Conservation (phyloP, 140 eudicot genomes). For the Senecio squalidus region DNA sequence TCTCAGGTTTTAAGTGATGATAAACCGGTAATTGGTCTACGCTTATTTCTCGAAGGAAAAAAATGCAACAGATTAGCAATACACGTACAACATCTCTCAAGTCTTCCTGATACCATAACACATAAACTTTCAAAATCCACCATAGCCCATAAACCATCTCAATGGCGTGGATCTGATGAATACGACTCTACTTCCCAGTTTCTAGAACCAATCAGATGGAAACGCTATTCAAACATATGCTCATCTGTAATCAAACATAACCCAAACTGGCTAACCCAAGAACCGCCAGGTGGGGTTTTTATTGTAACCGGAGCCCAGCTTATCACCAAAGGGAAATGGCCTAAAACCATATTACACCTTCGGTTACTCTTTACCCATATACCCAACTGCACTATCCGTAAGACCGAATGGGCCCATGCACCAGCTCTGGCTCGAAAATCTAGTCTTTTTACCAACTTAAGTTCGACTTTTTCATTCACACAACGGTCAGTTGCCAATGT, state of each 20-base stretch:
- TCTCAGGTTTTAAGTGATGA: slow-evolving; percentile 56
- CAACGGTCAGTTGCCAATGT: slow-evolving; percentile 44
- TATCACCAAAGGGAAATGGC: slow-evolving; percentile 67
- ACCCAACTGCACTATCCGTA: slow-evolving; percentile 71
- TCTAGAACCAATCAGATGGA: slow-evolving; percentile 81
- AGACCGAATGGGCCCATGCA: slow-evolving; percentile 72
- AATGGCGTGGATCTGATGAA: slow-evolving; percentile 89
- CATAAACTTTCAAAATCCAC: slow-evolving; percentile 14
- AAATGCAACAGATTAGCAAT: slow-evolving; percentile 69
- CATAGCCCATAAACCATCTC: slow-evolving; percentile 15
- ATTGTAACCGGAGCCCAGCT: slow-evolving; percentile 90
- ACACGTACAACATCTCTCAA: slow-evolving; percentile 81
- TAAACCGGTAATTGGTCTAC: slow-evolving; percentile 77
- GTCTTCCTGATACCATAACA: slow-evolving; percentile 59
- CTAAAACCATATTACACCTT: slow-evolving; percentile 66
- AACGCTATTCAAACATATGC: slow-evolving; percentile 61
- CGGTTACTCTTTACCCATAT: slow-evolving; percentile 60
- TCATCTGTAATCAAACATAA: slow-evolving; percentile 64
- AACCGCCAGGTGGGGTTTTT: slow-evolving; percentile 47
- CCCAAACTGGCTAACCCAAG: slow-evolving; percentile 52
- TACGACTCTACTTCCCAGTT: slow-evolving; percentile 42
- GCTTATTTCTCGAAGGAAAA: slow-evolving; percentile 83
- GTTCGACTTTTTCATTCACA: slow-evolving; percentile 72
- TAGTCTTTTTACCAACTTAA: slow-evolving; percentile 49
- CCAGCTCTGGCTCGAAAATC: slow-evolving; percentile 66